Evolutionary conservation across 805 yeast species (phyloP), one percentile per base, ranked within the genome.

Genomic region (Nadsonia fulvescens): DNA sequence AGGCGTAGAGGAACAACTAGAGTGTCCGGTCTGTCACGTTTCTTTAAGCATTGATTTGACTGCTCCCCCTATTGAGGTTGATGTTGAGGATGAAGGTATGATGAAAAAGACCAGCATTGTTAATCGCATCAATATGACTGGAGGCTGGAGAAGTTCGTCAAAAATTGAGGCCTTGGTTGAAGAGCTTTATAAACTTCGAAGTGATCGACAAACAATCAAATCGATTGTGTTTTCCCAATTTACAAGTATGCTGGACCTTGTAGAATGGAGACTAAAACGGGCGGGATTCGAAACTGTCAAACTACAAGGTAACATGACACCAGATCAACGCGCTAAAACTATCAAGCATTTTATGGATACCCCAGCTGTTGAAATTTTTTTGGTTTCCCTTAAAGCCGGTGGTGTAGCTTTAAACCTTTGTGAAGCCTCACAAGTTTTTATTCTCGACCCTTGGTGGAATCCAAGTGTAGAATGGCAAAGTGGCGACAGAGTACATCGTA

Each of bases 391-490:
- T 40, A 89, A 89, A 45, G 99, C 99, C 0, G 99, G 99, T 38
- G 99, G 99, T 53, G 98, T 89, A 22, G 98, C 98, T 0, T 59
- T 89, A 37, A 89, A 89, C 46, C 58, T 89, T 36, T 86, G 94
- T 43, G 99, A 91, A 43, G 96, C 98, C 0, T 82, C 91, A 3
- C 96, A 86, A 43, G 96, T 89, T 24, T 89, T 89, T 39, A 61
- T 89, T 23, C 59, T 89, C 58, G 99, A 89, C 42, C 96, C 96
- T 18, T 89, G 98, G 98, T 89, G 98, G 96, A 91, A 89, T 46
- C 96, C 96, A 1, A 76, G 92, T 38, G 89, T 86, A 5, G 98
- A 89, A 48, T 89, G 95, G 82, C 99, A 89, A 49, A 74, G 91
- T 26, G 93, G 93, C 51, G 99, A 89, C 50, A 70, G 99, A 54